These are phyloP conservation scores for Setaria viridis DNA, from an alignment of 202 grass and related monocot genomes.

Conservation along the genomic window DNA sequence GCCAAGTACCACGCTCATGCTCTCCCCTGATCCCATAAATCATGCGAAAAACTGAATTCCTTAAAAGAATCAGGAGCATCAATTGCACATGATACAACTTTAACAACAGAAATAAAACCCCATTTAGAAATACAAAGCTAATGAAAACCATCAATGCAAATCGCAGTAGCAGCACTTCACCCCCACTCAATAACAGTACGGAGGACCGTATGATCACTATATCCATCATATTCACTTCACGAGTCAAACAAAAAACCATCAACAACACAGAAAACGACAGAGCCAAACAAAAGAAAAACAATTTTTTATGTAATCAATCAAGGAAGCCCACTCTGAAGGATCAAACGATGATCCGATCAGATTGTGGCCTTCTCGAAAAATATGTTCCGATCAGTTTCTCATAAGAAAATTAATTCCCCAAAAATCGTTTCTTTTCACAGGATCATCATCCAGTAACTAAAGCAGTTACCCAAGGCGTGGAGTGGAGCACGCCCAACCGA, in stretches of 20 bases:
- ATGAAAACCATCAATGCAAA: not conserved
- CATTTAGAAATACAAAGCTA: not conserved
- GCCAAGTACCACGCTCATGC: not conserved
- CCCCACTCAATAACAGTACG: not conserved
- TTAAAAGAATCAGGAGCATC: not conserved
- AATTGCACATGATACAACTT: not conserved
- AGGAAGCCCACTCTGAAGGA: not conserved
- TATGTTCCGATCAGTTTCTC: not conserved
- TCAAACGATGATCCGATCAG: not conserved
- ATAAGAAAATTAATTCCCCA: not conserved
- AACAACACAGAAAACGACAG: not conserved
- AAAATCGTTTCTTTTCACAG: conserved; percentile 1
- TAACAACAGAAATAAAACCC: not conserved
- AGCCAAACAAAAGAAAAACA: not conserved
- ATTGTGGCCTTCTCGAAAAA: not conserved
- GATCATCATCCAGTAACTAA: conserved; percentile 1
- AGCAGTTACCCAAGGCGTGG: not conserved
- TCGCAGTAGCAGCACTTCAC: not conserved
- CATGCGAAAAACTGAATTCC: not conserved
- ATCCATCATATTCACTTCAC: not conserved
- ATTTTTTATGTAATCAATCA: not conserved
- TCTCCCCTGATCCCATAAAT: not conserved
- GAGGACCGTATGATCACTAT: not conserved
- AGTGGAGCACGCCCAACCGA: not conserved
- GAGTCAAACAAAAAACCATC: not conserved